phyloP scores from a whole-genome alignment of 139 green algal species.

The Yamagishiella unicocca region DNA sequence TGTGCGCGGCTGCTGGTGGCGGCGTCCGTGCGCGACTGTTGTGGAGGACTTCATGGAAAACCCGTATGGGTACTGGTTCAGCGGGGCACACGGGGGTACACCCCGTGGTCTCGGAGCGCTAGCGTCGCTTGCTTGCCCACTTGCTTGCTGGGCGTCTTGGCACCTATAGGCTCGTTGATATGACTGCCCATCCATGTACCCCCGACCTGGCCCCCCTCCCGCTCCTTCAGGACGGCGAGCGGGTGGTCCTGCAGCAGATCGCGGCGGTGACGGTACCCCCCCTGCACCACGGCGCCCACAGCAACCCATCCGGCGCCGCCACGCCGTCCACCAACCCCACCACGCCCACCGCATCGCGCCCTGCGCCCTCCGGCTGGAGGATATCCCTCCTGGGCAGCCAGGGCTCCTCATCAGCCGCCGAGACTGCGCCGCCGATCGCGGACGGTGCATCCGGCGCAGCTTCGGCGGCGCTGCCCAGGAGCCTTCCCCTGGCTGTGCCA shows the following conservation, averaged over 20 bases:
- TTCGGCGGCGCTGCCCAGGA: neutral
- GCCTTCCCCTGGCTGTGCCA: conserved; percentile 45
- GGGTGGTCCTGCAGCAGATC: conserved; percentile 45
- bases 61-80: no score
- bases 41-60: no score
- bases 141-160: no score
- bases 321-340: neutral
- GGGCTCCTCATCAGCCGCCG: neutral
- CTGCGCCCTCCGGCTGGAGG: conserved; percentile 36
- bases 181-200: no score
- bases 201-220: no score
- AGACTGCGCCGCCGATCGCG: neutral
- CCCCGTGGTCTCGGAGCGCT: no score
- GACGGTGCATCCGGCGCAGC: neutral
- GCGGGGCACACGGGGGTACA: no score
- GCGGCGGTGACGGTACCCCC: conserved; percentile 23
- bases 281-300: neutral
- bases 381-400: conserved; percentile 6
- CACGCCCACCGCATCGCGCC: neutral
- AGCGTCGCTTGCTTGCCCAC: no score
- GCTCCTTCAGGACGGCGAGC: conserved; percentile 50
- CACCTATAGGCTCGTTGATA: no score
- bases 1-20: no score
- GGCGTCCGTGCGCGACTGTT: no score
- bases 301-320: neutral